Base-by-base conservation (phyloP, 306 rosid species). In the Pachyrhizus erosus region DNA sequence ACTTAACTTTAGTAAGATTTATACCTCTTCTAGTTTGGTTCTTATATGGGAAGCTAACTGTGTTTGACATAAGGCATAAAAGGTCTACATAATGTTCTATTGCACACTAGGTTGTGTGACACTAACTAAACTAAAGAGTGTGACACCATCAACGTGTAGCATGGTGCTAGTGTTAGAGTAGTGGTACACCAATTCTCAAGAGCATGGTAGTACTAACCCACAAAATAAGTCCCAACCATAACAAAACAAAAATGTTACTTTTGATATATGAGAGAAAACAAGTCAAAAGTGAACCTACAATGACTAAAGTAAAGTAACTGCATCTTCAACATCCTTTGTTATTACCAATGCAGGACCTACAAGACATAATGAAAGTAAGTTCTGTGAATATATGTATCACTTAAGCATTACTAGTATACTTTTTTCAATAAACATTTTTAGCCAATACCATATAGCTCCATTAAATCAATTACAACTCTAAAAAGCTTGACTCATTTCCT, bases 241-340 rank as follows among this genome's bases (percentile, higher is more conserved):
- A n/a, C n/a, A n/a, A n/a, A n/a, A n/a, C n/a, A n/a, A n/a, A n/a
- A n/a, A n/a, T n/a, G n/a, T n/a, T n/a, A n/a, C n/a, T n/a, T n/a
- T n/a, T n/a, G n/a, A n/a, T n/a, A n/a, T n/a, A n/a, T n/a, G n/a
- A n/a, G n/a, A n/a, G n/a, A n/a, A n/a, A n/a, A n/a, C n/a, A n/a
- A n/a, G n/a, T n/a, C n/a, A n/a, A n/a, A n/a, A n/a, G n/a, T n/a
- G n/a, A n/a, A n/a, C n/a, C n/a, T n/a, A n/a, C 84, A 96, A 89
- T 26, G 99, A 96, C 86, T 96, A 98, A 76, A 96, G 92, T 85
- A 96, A 90, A 82, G 99, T 94, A 77, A 96, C 94, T 57, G 99
- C 99, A 85, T 96, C 99, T 84, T 98, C 99, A 90, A 98, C 99
- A 87, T 96, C 99, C 87, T 94, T 96, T 4, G 97, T 91, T 75